Conservation (phyloP, 345 rosid genomes). For the Pugionium dolabratum region DNA sequence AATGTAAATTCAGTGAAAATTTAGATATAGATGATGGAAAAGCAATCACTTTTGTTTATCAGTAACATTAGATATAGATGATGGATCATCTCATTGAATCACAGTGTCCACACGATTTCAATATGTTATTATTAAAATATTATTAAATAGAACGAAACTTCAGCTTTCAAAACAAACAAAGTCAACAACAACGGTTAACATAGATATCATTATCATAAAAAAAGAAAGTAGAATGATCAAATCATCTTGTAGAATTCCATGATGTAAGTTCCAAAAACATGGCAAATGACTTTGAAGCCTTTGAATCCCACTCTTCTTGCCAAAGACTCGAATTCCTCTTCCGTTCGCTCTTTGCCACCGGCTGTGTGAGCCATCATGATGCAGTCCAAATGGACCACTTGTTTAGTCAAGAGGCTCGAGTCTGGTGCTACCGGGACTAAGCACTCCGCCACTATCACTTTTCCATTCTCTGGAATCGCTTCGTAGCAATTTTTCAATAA, state of each 20-base stretch:
- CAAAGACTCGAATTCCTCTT: conserved; percentile 26
- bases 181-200: not conserved
- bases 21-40: not conserved
- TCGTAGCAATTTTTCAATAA: conserved; percentile 34
- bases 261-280: not conserved
- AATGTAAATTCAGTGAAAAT: not conserved
- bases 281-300: not conserved
- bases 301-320: conserved; percentile 33
- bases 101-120: too few species aligned
- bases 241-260: not conserved
- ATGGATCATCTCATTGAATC: too few species aligned
- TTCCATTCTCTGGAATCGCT: conserved; percentile 31
- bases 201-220: not conserved
- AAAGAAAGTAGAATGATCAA: not conserved
- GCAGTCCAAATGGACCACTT: conserved; percentile 7
- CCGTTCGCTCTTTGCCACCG: conserved; percentile 40
- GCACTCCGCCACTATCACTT: conserved; percentile 32
- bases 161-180: not conserved
- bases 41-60: not conserved
- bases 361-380: conserved; percentile 7
- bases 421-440: conserved; percentile 5
- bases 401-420: not conserved
- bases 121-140: too few species aligned
- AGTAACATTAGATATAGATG: too few species aligned
- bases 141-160: not conserved